phyloP scores from a whole-genome alignment of 176 grass and related monocot genomes.

The Stipa capillata region DNA sequence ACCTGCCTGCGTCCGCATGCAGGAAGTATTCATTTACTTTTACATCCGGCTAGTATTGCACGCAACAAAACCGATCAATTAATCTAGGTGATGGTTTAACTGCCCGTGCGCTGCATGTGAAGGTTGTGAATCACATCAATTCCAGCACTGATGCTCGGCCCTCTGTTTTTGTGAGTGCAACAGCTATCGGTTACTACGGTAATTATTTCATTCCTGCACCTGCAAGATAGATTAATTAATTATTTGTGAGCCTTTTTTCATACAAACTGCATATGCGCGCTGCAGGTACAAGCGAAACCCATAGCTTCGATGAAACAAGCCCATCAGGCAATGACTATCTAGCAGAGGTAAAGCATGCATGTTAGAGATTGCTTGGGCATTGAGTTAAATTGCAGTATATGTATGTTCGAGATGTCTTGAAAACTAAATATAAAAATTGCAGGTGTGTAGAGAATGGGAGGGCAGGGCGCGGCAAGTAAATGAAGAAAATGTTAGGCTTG shows the following conservation, averaged over 20 bases:
- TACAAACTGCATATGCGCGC: background rate
- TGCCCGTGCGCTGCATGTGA: background rate
- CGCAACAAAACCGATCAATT: too few species aligned
- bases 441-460: conserved; percentile 95
- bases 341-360: conserved; percentile 42
- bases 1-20: background rate
- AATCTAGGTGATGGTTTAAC: too few species aligned
- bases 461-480: conserved; percentile 56
- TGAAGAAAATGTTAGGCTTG: conserved; percentile 53
- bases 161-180: conserved; percentile 87
- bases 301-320: conserved; percentile 75
- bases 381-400: background rate
- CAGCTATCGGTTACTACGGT: conserved; percentile 98
- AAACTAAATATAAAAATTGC: too few species aligned
- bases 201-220: too few species aligned
- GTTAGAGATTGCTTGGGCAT: background rate
- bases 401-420: too few species aligned
- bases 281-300: conserved; percentile 76
- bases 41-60: too few species aligned
- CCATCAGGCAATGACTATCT: conserved; percentile 87
- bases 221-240: background rate
- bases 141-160: conserved; percentile 26
- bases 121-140: conserved; percentile 72
- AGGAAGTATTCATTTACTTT: background rate
- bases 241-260: too few species aligned